Evolutionary conservation across 805 yeast genomes (phyloP).

Genomic region (Nakazawaea ambrosiae): DNA sequence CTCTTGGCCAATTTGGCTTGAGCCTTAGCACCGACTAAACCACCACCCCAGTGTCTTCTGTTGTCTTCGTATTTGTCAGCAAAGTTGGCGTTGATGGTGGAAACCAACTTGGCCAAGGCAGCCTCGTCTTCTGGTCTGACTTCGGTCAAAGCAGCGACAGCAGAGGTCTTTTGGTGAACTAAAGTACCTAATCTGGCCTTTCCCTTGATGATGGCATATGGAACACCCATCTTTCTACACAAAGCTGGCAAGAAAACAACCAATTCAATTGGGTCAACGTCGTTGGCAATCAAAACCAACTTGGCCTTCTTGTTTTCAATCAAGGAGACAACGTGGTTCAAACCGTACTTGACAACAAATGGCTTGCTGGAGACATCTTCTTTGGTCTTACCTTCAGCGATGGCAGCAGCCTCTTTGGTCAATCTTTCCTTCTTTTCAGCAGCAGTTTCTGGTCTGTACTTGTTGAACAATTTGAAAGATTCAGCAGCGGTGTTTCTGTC

Average conservation of each 20-base stretch:
- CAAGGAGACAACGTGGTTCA: slow-evolving; percentile 96
- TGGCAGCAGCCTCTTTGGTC: slow-evolving; percentile 97
- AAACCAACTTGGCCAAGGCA: slow-evolving; percentile 85
- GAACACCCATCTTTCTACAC: slow-evolving; percentile 99
- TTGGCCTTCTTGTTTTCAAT: slow-evolving; percentile 98
- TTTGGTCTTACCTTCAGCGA: slow-evolving; percentile 96
- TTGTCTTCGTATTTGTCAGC: slow-evolving; percentile 88
- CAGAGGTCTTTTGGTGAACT: slow-evolving; percentile 95
- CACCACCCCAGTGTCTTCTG: slow-evolving; percentile 99
- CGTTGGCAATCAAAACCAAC: slow-evolving; percentile 96
- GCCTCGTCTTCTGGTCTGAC: slow-evolving; percentile 93
- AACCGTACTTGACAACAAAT: slow-evolving; percentile 94
- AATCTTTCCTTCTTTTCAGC: slow-evolving; percentile 99
- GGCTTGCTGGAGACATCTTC: slow-evolving; percentile 97
- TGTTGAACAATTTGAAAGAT: slow-evolving; percentile 95
- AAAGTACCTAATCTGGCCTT: slow-evolving; percentile 97
- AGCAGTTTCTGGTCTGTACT: slow-evolving; percentile 97
- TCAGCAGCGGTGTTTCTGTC: slow-evolving; percentile 99
- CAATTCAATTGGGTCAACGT: slow-evolving; percentile 98
- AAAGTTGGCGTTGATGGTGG: slow-evolving; percentile 92
- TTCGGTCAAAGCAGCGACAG: slow-evolving; percentile 96
- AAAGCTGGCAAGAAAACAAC: slow-evolving; percentile 97
- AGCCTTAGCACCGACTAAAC: slow-evolving; percentile 94
- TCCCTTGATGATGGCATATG: slow-evolving; percentile 97
- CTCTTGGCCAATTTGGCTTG: slow-evolving; percentile 76